Percentiles rank a stretch among this genome's conserved stretches.
Evolutionary conservation across 352 stramenopile species (phyloP).

Genomic region (Phytopythium delawarense): DNA sequence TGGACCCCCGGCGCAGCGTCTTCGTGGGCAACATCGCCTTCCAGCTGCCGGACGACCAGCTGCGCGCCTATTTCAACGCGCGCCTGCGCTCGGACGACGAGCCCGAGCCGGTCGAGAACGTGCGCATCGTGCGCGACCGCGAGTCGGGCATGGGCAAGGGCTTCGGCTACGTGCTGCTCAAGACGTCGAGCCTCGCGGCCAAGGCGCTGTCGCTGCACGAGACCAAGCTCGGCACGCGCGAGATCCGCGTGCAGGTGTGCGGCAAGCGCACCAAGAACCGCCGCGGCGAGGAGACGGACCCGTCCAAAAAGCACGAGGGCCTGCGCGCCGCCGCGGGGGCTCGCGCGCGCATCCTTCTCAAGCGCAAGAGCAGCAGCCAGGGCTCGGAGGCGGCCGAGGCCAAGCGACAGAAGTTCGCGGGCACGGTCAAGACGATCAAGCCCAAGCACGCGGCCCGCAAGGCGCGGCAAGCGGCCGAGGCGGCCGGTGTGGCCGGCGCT

Average conservation of each 20-base stretch:
- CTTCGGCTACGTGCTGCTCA: slow-evolving; percentile 89
- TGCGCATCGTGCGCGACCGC: slow-evolving; percentile 88
- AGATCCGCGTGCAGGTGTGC: slow-evolving; percentile 74
- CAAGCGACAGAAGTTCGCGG: slow-evolving; percentile 47
- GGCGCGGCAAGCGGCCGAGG: slow-evolving; percentile 32
- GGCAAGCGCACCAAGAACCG: slow-evolving; percentile 85
- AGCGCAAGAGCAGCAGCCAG: slow-evolving; percentile 34
- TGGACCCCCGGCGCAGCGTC: slow-evolving; percentile 81
- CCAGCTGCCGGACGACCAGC: slow-evolving; percentile 73
- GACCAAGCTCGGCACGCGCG: slow-evolving; percentile 62
- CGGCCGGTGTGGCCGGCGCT: background rate
- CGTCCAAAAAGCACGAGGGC: slow-evolving; percentile 58
- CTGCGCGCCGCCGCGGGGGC: slow-evolving; percentile 46
- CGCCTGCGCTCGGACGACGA: slow-evolving; percentile 67
- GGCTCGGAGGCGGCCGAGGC: background rate
- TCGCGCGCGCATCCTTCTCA: slow-evolving; percentile 53
- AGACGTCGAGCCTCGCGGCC: slow-evolving; percentile 50
- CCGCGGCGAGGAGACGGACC: slow-evolving; percentile 40
- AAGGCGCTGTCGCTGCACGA: slow-evolving; percentile 68
- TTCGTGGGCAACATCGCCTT: slow-evolving; percentile 92
- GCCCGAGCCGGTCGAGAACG: slow-evolving; percentile 67
- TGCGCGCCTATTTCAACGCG: slow-evolving; percentile 70
- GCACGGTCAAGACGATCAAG: slow-evolving; percentile 53
- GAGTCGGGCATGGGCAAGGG: slow-evolving; percentile 89
- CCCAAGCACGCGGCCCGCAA: slow-evolving; percentile 71